Evolutionary conservation across 352 stramenopile species (phyloP), one percentile per base, ranked within the genome.

Genomic region (Blastocystis hominis): DNA sequence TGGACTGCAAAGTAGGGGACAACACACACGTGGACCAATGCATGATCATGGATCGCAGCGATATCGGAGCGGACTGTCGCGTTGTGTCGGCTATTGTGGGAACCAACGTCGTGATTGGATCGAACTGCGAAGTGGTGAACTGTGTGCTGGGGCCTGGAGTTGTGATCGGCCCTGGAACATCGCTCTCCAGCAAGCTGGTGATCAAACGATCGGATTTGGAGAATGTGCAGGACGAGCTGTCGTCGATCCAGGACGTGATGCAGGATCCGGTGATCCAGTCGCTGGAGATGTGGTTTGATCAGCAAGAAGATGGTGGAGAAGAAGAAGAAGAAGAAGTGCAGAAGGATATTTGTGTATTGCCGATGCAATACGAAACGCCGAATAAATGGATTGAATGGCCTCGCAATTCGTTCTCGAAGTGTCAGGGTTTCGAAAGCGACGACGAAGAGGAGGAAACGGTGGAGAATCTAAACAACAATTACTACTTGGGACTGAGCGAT

Each of bases 361-460:
- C 24, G 24, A 24, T 24, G 55, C 20, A 24, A 63, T 7, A 17
- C 17, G 17, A 24, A 63, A 5, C 17, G 55, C 55, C 24, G 55
- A 17, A 63, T 63, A 17, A 24, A 63, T 20, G 24, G 36, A 7
- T 17, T 17, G 17, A 30, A 30, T 84, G 72, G 72, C 34, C 36
- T 64, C 50, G 40, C 36, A 40, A 46, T 30, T 63, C 72, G n/a
- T 34, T 84, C 20, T 30, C 34, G 24, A 34, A 30, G 20, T 64
- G 20, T 13, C 53, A 68, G 40, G 72, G 72, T 34, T 84, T 84
- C 44, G 72, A 84, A 34, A 69, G 53, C n/a, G 72, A 68, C 24
- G 64, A 76, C 15, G 72, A 84, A 17, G 72, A 84, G 15, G 72
- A 84, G 20, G 72, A 84, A 3, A 46, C 59, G 7, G 72, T 40